Base-by-base conservation (phyloP, 2,329 filamentous ascomycete genomes). In the Diaporthe velutina region DNA sequence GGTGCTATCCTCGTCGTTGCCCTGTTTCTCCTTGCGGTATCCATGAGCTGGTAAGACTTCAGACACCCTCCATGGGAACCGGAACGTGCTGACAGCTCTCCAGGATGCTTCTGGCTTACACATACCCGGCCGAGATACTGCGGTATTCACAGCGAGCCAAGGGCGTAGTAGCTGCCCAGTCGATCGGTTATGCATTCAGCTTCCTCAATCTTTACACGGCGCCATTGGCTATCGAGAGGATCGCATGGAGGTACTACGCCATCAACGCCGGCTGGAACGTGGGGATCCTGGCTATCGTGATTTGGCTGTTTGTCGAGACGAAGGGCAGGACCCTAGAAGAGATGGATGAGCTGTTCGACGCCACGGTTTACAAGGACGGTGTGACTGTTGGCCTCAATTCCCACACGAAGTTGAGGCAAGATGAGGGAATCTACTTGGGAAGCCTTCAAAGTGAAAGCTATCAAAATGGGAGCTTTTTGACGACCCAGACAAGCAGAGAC, bases 261-360 rank as follows among this genome's bases (percentile, higher is more conserved):
- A 61, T 61, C 3, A 61, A 61, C n/a, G 57, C 57, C n/a, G 13
- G 35, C 10, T 61, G 57, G 57, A 61, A 61, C 33, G 35, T 61
- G 8, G 57, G 35, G 3, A 61, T 61, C 22, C 42, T 61, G 35
- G 57, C 22, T 9, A 19, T 61, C 15, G 57, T 61, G 35, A 61
- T 61, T 22, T 61, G 57, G 57, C 25, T 61, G 8, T 61, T 61
- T 12, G 57, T 61, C 3, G 57, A 61, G 57, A 61, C 57, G 1
- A 61, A 61, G 57, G 57, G 57, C n/a, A 28, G 57, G 57, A 61
- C 57, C 35, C 57, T 61, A 5, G 57, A 61, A n/a, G 57, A 61
- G 35, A 61, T 61, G 57, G 57, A 61, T 5, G 57, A 40, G 35
- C 35, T 61, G 22, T 61, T 61, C 19, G 57, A 61, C 35, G 57